These are phyloP conservation scores for Chrysanthemum lavandulifolium DNA, from an alignment of 129 eudicot species.

Conservation along the genomic window DNA sequence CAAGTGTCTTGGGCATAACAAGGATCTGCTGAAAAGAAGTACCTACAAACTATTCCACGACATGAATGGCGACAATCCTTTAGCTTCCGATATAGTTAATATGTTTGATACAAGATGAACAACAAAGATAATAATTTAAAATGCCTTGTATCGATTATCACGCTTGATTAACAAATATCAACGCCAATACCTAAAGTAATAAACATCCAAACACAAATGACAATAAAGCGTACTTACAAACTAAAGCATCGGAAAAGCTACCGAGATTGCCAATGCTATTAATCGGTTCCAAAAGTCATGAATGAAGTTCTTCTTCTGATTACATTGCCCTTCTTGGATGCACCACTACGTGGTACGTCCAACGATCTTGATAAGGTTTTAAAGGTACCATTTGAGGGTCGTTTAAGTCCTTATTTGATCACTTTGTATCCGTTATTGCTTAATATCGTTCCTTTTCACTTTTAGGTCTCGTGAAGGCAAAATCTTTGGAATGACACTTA, in stretches of 20 bases:
- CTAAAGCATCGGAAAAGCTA: slow-evolving; percentile 30
- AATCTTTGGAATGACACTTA: too few relatives aligned
- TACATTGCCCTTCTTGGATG: slow-evolving; percentile 42
- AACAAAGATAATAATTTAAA: not conserved
- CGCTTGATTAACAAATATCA: not conserved
- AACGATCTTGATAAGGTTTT: too few relatives aligned
- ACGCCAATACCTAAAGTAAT: not conserved
- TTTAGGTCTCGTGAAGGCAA: too few relatives aligned
- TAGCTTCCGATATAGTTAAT: not conserved
- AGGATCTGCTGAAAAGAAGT: not conserved
- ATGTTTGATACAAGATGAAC: not conserved
- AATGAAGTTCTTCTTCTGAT: too few relatives aligned
- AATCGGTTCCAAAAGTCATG: slow-evolving; percentile 82
- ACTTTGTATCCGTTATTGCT: too few relatives aligned
- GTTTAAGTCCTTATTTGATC: too few relatives aligned
- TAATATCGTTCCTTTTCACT: too few relatives aligned
- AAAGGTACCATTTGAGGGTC: too few relatives aligned
- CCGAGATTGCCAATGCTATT: slow-evolving; percentile 78
- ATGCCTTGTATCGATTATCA: not conserved
- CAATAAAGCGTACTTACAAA: not conserved
- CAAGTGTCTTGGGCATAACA: not conserved
- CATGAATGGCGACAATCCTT: not conserved
- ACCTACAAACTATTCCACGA: not conserved
- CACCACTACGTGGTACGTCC: slow-evolving; percentile 50
- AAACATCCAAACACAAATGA: slow-evolving; percentile 6